Evolutionary conservation across 805 yeast genomes (phyloP).

Genomic region (Tetrapisispora fleetii): DNA sequence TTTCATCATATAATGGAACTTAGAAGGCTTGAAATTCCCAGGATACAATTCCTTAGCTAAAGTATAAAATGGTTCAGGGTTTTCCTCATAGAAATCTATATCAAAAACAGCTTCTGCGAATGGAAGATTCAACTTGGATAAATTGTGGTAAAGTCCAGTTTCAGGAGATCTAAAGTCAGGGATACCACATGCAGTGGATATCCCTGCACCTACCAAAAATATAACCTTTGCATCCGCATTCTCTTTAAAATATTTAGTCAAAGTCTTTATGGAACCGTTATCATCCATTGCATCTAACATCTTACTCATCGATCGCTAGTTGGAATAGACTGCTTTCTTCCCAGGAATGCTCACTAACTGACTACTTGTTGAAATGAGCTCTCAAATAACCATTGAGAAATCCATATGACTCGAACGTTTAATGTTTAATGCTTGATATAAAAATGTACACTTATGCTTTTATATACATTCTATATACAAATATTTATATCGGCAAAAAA

Average conservation of each 20-base stretch:
- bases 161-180: constrained; percentile 91
- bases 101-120: constrained; percentile 95
- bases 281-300: background rate
- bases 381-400: too few relatives aligned
- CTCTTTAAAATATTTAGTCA: constrained; percentile 6
- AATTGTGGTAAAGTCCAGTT: constrained; percentile 79
- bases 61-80: constrained; percentile 77
- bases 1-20: constrained; percentile 65
- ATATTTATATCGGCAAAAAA: too few relatives aligned
- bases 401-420: too few relatives aligned
- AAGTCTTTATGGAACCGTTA: background rate
- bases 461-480: too few relatives aligned
- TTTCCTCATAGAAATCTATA: constrained; percentile 63
- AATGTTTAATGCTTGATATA: too few relatives aligned
- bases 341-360: too few relatives aligned
- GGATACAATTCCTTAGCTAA: constrained; percentile 83
- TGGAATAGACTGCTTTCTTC: too few relatives aligned
- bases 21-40: constrained; percentile 75
- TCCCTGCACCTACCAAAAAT: constrained; percentile 86
- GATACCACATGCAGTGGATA: constrained; percentile 86
- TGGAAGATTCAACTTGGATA: constrained; percentile 65
- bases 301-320: background rate
- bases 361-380: too few relatives aligned
- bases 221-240: constrained; percentile 36
- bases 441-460: too few relatives aligned